Percentiles rank a stretch among this genome's conserved stretches.
These are phyloP conservation scores for Microthyrium microscopicum DNA, from an alignment of 2,329 filamentous ascomycete genomes.

Conservation along the genomic window DNA sequence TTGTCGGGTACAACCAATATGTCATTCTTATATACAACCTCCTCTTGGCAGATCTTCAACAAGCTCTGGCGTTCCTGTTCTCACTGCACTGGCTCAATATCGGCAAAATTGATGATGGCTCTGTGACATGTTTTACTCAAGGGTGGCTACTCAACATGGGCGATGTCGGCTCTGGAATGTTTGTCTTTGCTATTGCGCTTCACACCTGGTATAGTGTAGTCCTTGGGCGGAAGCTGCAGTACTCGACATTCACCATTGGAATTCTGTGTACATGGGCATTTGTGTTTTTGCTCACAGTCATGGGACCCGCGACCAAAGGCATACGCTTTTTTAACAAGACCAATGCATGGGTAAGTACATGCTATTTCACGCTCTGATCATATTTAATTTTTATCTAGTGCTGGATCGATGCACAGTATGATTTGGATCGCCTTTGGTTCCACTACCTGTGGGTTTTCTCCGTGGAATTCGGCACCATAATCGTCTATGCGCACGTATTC, in stretches of 20 bases:
- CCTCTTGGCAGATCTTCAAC: conserved; percentile 35
- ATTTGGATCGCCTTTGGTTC: conserved; percentile 41
- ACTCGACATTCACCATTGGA: conserved; percentile 26
- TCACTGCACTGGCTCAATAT: conserved; percentile 30
- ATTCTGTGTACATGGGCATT: conserved; percentile 31
- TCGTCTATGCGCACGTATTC: conserved; percentile 25
- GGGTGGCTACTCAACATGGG: conserved; percentile 36
- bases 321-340: conserved; percentile 29
- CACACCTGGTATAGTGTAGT: conserved; percentile 28
- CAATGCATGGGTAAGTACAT: conserved; percentile 29
- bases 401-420: too few species aligned
- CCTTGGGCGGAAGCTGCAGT: conserved; percentile 27
- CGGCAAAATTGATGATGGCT: conserved; percentile 27
- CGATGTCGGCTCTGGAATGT: conserved; percentile 34
- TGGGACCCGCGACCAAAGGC: conserved; percentile 28
- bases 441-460: conserved; percentile 51
- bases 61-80: conserved; percentile 28
- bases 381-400: too few species aligned
- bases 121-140: conserved; percentile 31
- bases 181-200: conserved; percentile 37
- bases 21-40: conserved; percentile 38
- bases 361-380: too few species aligned
- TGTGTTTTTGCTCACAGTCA: conserved; percentile 27
- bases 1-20: too few species aligned
- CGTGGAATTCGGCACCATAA: conserved; percentile 33